phyloP scores from a whole-genome alignment of 805 yeast species.

The Candida loeiensis region DNA sequence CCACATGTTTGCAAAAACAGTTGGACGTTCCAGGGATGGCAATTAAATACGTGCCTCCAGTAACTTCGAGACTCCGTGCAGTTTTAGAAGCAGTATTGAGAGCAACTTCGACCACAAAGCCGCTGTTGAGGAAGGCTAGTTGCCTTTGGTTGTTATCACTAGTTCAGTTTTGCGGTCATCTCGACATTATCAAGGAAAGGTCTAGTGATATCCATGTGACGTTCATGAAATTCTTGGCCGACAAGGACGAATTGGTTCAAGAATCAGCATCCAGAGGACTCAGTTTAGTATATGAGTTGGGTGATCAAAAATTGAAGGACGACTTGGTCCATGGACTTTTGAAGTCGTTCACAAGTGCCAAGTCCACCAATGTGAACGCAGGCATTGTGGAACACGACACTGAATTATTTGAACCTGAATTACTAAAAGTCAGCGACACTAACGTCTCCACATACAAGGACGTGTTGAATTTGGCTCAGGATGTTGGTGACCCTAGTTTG shows the following conservation, averaged over 20 bases:
- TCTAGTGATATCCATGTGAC: constrained; percentile 65
- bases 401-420: constrained; percentile 79
- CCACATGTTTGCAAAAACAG: constrained; percentile 49
- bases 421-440: constrained; percentile 74
- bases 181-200: constrained; percentile 32
- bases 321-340: constrained; percentile 69
- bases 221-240: constrained; percentile 76
- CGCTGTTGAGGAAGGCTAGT: constrained; percentile 67
- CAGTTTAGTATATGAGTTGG: constrained; percentile 74
- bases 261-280: constrained; percentile 91
- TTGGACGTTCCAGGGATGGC: constrained; percentile 50
- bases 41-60: constrained; percentile 15
- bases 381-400: constrained; percentile 79
- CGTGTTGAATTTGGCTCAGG: constrained; percentile 81
- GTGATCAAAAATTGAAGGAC: constrained; percentile 64
- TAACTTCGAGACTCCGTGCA: constrained; percentile 16
- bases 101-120: constrained; percentile 63
- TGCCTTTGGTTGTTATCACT: constrained; percentile 85
- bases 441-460: constrained; percentile 90
- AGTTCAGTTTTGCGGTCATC: constrained; percentile 66
- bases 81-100: constrained; percentile 50
- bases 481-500: constrained; percentile 91
- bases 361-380: constrained; percentile 46
- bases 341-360: constrained; percentile 72
- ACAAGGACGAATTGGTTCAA: constrained; percentile 82